These are phyloP conservation scores for Suillus subluteus DNA, from an alignment of 768 basidiomycete genomes.

Conservation along the genomic window DNA sequence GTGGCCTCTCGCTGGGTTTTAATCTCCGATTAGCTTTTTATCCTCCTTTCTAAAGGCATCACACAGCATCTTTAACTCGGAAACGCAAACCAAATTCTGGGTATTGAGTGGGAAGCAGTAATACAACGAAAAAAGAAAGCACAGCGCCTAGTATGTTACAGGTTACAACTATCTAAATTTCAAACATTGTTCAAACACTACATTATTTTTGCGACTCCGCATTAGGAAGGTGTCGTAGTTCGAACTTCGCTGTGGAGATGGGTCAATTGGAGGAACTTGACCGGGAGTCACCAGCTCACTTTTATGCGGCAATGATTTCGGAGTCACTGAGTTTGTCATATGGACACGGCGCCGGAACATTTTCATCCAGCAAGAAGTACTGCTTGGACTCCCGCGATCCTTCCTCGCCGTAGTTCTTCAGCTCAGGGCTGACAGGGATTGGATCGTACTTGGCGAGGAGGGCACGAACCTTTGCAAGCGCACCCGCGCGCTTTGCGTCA, in stretches of 20 bases:
- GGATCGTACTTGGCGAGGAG: slow-evolving; percentile 25
- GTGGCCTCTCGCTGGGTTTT: no score
- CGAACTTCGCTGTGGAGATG: no score
- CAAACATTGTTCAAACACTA: background rate
- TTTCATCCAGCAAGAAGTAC: slow-evolving; percentile 27
- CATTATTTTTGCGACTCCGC: background rate
- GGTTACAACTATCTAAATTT: background rate
- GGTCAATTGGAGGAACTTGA: slow-evolving; percentile 3
- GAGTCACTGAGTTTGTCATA: slow-evolving; percentile 17
- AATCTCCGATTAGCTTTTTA: background rate
- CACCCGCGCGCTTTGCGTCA: slow-evolving; percentile 22
- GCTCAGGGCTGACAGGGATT: slow-evolving; percentile 25
- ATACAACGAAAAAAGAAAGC: background rate
- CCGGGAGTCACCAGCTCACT: background rate
- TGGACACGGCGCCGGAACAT: slow-evolving; percentile 22
- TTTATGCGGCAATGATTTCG: slow-evolving; percentile 12
- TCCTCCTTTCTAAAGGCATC: background rate
- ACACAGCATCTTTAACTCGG: background rate
- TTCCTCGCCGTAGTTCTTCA: slow-evolving; percentile 26
- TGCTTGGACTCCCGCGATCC: slow-evolving; percentile 26
- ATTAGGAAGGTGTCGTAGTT: slow-evolving; percentile 14
- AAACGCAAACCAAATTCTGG: no score
- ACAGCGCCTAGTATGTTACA: background rate
- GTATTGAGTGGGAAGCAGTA: background rate
- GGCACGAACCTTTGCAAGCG: slow-evolving; percentile 21